Evolutionary conservation across 805 yeast genomes (phyloP).

Genomic region (Candida andamanensis): DNA sequence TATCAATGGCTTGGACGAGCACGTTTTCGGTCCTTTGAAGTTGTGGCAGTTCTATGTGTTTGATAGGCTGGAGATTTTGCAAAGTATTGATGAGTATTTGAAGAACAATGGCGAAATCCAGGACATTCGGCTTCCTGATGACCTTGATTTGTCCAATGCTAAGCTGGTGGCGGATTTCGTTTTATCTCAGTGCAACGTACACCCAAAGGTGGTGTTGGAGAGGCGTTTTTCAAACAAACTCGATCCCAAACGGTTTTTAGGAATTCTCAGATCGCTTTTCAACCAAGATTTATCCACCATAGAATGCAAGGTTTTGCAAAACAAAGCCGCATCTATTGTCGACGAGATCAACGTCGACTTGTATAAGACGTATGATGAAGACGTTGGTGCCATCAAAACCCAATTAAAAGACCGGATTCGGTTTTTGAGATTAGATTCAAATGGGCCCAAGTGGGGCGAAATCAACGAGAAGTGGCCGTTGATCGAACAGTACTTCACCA

Average conservation of each 20-base stretch:
- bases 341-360: slow-evolving; percentile 75
- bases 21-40: slow-evolving; percentile 61
- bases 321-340: slow-evolving; percentile 47
- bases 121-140: slow-evolving; percentile 40
- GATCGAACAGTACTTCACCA: slow-evolving; percentile 83
- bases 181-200: slow-evolving; percentile 33
- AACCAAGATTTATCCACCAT: slow-evolving; percentile 10
- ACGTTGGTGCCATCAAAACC: slow-evolving; percentile 54
- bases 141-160: slow-evolving; percentile 33
- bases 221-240: slow-evolving; percentile 52
- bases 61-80: slow-evolving; percentile 43
- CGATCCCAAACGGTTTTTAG: slow-evolving; percentile 46
- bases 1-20: slow-evolving; percentile 61
- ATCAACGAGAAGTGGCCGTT: slow-evolving; percentile 50
- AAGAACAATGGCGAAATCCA: slow-evolving; percentile 13
- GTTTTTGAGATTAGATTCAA: slow-evolving; percentile 67
- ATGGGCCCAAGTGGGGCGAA: slow-evolving; percentile 79
- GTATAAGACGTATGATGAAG: slow-evolving; percentile 73
- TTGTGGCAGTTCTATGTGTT: slow-evolving; percentile 89
- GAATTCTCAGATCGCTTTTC: slow-evolving; percentile 37
- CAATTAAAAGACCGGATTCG: slow-evolving; percentile 75
- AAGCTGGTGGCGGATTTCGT: slow-evolving; percentile 47
- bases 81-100: slow-evolving; percentile 36
- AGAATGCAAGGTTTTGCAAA: slow-evolving; percentile 21
- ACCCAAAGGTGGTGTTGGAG: slow-evolving; percentile 41